Base-by-base conservation (phyloP, 306 rosid genomes). In the Castanopsis chinensis region DNA sequence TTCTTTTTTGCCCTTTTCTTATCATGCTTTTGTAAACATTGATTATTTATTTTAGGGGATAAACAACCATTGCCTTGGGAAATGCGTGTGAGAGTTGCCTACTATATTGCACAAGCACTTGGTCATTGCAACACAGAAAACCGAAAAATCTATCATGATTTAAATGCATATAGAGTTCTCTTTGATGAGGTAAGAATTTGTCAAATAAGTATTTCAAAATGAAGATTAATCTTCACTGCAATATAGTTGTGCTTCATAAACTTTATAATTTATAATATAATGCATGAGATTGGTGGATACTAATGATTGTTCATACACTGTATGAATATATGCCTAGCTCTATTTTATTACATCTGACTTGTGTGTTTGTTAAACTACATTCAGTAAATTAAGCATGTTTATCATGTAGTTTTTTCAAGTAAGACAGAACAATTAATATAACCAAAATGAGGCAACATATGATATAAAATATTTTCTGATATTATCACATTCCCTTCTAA, bases 51-150 rank as follows among this genome's bases (percentile, higher is more conserved):
- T 78, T 27, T 57, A 94, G 98, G 97, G 97, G 97, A 92, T 55
- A 94, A 92, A 80, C 92, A 91, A 78, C 98, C 98, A 45, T 80
- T 94, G 79, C 95, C 95, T 3, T 94, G 98, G 97, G 98, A 92
- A 81, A 94, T 92, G 98, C 94, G 97, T 65, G 87, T 90, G 32
- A 85, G 98, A 87, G 95, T 94, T 86, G 98, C 97, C 20, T 84
- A 87, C 82, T 85, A 88, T 80, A 93, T 92, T 55, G 97, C 97
- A 18, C 91, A 86, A 84, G 97, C 97, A 30, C 97, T 94, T 21
- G 97, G 91, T 77, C 93, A 91, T 73, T 94, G 98, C 80, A 88
- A 87, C 86, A 65, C 85, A 41, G 97, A 92, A 80, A 91, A 91
- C 80, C 87, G 91, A 45, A 94, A 94, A 78, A 87, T 92, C 65